Evolutionary conservation across 2,329 filamentous ascomycete species (phyloP).

Genomic region (Fusarium nisikadoi): DNA sequence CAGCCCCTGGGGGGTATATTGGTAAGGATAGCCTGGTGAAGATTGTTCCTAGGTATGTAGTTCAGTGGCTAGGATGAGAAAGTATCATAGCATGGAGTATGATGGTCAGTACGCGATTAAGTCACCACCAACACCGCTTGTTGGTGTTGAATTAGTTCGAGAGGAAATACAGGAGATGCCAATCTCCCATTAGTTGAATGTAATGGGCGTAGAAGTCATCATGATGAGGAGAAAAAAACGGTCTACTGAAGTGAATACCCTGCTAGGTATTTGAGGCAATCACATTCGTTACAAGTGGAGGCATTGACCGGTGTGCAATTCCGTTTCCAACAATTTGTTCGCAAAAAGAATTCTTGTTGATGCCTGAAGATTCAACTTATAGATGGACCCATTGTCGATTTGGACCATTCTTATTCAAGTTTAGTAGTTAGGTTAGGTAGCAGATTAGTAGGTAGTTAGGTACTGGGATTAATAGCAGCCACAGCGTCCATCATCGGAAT

Average conservation of each 20-base stretch:
- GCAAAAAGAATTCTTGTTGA: neutral
- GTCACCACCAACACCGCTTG: conserved; percentile 16
- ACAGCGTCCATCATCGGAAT: conserved; percentile 6
- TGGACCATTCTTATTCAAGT: neutral
- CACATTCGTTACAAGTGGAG: neutral
- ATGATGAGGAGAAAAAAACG: neutral
- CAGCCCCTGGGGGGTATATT: conserved; percentile 23
- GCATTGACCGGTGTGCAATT: neutral
- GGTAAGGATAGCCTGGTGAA: conserved; percentile 21
- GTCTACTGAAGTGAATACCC: neutral
- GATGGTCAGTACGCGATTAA: conserved; percentile 11
- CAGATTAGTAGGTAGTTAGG: neutral
- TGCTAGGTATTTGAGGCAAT: neutral
- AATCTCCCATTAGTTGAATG: neutral
- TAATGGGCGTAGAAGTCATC: neutral
- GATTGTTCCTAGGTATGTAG: neutral
- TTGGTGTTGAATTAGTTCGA: neutral
- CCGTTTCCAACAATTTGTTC: neutral
- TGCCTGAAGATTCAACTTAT: neutral
- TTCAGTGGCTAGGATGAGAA: neutral
- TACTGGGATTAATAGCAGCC: neutral
- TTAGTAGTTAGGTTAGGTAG: no score
- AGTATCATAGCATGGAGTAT: neutral
- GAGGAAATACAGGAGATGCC: neutral
- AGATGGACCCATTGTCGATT: neutral